Evolutionary conservation across 371 early-diverging fungal genomes (phyloP).

Genomic region (Saksenaea vasiformis): DNA sequence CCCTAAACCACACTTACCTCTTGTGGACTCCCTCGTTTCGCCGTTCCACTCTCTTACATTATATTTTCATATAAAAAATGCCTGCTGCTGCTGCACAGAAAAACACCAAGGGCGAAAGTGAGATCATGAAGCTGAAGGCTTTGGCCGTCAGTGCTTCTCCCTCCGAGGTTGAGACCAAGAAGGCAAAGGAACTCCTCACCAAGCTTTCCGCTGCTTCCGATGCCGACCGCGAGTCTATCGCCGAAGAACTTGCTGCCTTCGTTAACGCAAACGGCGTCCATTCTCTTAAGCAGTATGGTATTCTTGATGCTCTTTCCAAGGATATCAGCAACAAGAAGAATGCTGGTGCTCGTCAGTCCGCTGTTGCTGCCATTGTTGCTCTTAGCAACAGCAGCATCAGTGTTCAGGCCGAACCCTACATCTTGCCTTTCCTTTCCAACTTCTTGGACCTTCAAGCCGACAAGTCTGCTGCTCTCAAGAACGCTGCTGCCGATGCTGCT

Average conservation of each 20-base stretch:
- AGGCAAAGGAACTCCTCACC: constrained; percentile 40
- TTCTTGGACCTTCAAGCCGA: constrained; percentile 68
- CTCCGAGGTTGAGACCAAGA: constrained; percentile 25
- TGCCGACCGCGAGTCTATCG: constrained; percentile 32
- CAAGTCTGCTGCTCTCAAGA: constrained; percentile 63
- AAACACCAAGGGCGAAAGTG: constrained; percentile 8
- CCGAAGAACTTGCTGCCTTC: constrained; percentile 40
- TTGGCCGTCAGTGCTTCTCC: constrained; percentile 19
- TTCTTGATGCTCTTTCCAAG: constrained; percentile 58
- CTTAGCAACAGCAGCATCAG: constrained; percentile 47
- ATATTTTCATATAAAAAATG: neutral
- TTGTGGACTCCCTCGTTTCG: constrained; percentile 1
- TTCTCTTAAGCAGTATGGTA: constrained; percentile 54
- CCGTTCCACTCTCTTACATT: neutral
- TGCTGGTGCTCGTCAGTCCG: constrained; percentile 64
- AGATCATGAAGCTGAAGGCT: constrained; percentile 24
- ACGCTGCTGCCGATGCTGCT: constrained; percentile 59
- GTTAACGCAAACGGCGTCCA: constrained; percentile 55
- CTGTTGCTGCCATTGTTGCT: constrained; percentile 62
- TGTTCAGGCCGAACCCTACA: constrained; percentile 62
- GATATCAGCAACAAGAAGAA: constrained; percentile 71
- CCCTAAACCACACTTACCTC: neutral
- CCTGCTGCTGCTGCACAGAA: constrained; percentile 16
- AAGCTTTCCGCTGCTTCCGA: constrained; percentile 31
- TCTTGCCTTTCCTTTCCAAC: constrained; percentile 55